Base-by-base conservation (phyloP, 257 asterid genomes). In the Coffea eugenioides region DNA sequence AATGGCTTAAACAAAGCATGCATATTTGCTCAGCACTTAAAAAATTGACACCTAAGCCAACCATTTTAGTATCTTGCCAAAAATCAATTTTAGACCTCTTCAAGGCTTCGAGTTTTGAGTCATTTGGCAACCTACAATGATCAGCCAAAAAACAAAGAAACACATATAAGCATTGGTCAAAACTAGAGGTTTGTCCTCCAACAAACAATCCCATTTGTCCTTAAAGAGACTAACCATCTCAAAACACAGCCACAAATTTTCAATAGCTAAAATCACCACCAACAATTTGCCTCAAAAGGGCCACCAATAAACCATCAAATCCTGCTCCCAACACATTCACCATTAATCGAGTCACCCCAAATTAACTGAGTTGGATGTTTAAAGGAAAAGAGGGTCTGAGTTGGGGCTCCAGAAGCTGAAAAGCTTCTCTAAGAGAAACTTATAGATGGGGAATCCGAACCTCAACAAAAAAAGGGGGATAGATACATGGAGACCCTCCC, bases 341-440 rank as follows among this genome's bases (percentile, higher is more conserved):
- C 96, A 93, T 86, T 82, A 88, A 93, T 57, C 62, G 80, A 34
- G 90, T 80, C 69, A 90, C 27, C 87, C 92, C 89, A 90, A 76
- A 93, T 78, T 79, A 93, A 73, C 87, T 80, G 85, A 80, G 90
- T 85, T 77, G 92, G 95, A 77, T 91, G 80, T 85, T 79, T 25
- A 93, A 82, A 36, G 91, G 82, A 82, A 95, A 95, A 0, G 97
- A 97, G 45, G 98, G 98, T 66, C 83, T 90, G 27, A 93, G 87
- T 48, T 90, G 82, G 71, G 92, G 77, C 76, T 88, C 89, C 76
- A 90, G 88, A 75, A 52, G 71, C 66, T 74, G 56, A 79, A 91
- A 95, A 36, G 97, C 87, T 80, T 89, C 90, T 78, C 88, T 87
- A 51, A 93, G 81, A 74, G 89, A 81, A 65, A 84, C 78, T 80